A percentile compares a stretch with the other conserved stretches of the same genome.
Evolutionary conservation across 2,329 filamentous ascomycete species (phyloP).

Genomic region (Lecanicillium sp.): DNA sequence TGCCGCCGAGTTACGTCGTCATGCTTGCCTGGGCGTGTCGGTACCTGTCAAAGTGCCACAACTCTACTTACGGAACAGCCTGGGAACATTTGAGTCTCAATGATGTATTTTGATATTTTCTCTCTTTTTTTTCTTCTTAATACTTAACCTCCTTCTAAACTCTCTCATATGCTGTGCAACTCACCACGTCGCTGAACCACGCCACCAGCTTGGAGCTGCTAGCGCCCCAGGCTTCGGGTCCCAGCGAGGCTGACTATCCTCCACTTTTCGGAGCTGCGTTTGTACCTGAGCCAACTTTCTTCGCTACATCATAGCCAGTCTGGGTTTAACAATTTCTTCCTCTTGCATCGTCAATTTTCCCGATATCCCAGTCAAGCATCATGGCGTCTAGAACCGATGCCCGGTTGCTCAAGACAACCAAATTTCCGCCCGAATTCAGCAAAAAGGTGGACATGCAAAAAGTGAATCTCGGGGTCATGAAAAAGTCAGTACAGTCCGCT

Average conservation of each 20-base stretch:
- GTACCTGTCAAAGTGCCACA: neutral
- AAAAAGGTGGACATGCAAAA: constrained; percentile 96
- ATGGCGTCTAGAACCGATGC: constrained; percentile 85
- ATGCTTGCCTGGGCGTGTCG: neutral
- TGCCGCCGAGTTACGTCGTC: constrained; percentile 8
- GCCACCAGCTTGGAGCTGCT: neutral
- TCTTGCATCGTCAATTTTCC: neutral
- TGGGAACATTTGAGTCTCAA: no score
- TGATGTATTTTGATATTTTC: no score
- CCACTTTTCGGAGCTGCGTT: constrained; percentile 7
- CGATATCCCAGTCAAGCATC: constrained; percentile 19
- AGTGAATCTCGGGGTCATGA: constrained; percentile 96
- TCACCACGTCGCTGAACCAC: neutral
- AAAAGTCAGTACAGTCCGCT: constrained; percentile 63
- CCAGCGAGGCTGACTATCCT: no score
- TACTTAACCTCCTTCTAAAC: no score
- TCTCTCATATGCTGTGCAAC: no score
- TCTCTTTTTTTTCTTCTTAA: no score
- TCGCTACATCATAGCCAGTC: neutral
- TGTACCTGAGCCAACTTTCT: neutral
- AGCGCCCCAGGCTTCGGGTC: no score
- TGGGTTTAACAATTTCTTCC: neutral
- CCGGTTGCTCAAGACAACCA: constrained; percentile 84
- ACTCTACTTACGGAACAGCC: neutral
- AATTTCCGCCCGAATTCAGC: constrained; percentile 89